phyloP scores from a whole-genome alignment of 2,329 filamentous ascomycete genomes.

The Cryphonectria parasitica region DNA sequence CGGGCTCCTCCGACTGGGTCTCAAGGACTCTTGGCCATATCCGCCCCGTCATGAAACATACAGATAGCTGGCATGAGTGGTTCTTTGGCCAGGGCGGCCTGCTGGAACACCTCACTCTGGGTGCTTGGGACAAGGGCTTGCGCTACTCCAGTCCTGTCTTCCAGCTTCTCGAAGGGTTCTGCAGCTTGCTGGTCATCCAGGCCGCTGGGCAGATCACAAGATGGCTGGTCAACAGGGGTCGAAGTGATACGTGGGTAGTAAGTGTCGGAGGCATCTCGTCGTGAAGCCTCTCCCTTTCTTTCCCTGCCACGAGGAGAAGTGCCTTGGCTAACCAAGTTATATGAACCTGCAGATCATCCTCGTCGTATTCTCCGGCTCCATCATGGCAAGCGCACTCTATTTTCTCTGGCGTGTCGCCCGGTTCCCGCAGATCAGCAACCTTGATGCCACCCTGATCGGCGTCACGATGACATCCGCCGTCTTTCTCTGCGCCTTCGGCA shows the following conservation, averaged over 20 bases:
- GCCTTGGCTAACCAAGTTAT: slow-evolving; percentile 39
- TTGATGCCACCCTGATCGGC: slow-evolving; percentile 91
- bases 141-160: slow-evolving; percentile 93
- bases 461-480: slow-evolving; percentile 90
- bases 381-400: slow-evolving; percentile 92
- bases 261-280: slow-evolving; percentile 40
- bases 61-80: slow-evolving; percentile 78
- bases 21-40: slow-evolving; percentile 75
- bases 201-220: slow-evolving; percentile 91
- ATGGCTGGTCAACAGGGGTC: slow-evolving; percentile 91
- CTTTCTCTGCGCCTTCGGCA: slow-evolving; percentile 91
- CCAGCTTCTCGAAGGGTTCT: slow-evolving; percentile 94
- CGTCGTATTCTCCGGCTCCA: slow-evolving; percentile 82
- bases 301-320: background rate
- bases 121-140: slow-evolving; percentile 85
- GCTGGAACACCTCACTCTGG: slow-evolving; percentile 78
- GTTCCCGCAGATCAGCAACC: slow-evolving; percentile 90
- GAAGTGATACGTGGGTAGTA: slow-evolving; percentile 97
- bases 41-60: slow-evolving; percentile 56
- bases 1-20: slow-evolving; percentile 78
- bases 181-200: slow-evolving; percentile 93
- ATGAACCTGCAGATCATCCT: slow-evolving; percentile 72
- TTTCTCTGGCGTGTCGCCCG: slow-evolving; percentile 94
- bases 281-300: background rate
- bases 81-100: slow-evolving; percentile 85